phyloP scores from a whole-genome alignment of 2,329 filamentous ascomycete genomes.

The Colletotrichum sp. region DNA sequence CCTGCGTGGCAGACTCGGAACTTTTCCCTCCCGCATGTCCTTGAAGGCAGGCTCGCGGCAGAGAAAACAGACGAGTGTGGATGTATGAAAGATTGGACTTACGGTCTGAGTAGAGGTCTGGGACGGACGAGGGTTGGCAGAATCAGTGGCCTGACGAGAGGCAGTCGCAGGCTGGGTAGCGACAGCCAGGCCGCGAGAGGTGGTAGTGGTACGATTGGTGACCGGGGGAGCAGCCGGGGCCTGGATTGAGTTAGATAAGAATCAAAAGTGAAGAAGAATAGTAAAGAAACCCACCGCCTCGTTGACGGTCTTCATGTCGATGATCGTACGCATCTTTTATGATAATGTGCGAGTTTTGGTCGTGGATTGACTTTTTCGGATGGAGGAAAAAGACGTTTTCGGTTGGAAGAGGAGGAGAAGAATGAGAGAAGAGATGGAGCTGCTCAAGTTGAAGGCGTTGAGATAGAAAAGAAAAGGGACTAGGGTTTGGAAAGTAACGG shows the following conservation, averaged over 20 bases:
- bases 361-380: background rate
- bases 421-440: too few species aligned
- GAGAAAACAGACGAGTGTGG: background rate
- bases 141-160: background rate
- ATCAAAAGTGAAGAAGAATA: background rate
- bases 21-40: background rate
- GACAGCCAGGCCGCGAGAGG: too few species aligned
- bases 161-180: fast-evolving
- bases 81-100: background rate
- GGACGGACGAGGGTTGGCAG: fast-evolving
- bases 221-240: background rate
- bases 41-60: background rate
- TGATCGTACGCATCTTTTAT: background rate
- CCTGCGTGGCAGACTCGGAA: background rate
- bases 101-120: background rate
- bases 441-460: background rate
- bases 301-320: background rate
- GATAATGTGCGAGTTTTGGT: background rate
- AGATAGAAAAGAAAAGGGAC: background rate
- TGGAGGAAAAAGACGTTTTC: background rate
- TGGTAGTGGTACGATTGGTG: too few species aligned
- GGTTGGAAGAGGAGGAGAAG: too few species aligned
- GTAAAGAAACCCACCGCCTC: background rate
- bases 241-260: background rate
- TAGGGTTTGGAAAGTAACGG: background rate